Evolutionary conservation across 2,329 filamentous ascomycete genomes (phyloP).

Genomic region (Rutstroemia sp.): DNA sequence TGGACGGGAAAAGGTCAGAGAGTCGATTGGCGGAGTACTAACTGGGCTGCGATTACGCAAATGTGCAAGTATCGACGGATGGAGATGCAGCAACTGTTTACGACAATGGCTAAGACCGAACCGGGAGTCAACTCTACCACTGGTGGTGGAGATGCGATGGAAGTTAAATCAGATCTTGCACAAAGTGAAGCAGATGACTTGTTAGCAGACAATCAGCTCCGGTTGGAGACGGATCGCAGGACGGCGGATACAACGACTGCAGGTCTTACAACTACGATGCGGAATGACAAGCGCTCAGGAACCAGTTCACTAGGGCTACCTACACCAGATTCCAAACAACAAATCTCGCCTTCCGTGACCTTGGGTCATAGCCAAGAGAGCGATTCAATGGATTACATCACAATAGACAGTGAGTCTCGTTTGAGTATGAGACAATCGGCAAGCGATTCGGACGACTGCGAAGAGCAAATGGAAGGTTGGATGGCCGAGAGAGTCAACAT

Average conservation of each 20-base stretch:
- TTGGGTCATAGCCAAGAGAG: no score
- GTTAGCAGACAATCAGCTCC: neutral
- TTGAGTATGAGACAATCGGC: no score
- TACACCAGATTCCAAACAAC: no score
- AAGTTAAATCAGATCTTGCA: neutral
- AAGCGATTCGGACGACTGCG: no score
- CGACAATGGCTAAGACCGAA: neutral
- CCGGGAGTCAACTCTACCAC: neutral
- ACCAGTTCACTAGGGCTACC: no score
- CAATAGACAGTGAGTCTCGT: no score
- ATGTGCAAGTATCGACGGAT: neutral
- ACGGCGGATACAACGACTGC: neutral
- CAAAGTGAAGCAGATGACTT: neutral
- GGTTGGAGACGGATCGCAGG: neutral
- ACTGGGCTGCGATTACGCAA: constrained; percentile 3
- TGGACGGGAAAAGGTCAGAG: neutral
- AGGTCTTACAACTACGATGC: neutral
- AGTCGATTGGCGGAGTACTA: constrained; percentile 3
- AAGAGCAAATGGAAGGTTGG: no score
- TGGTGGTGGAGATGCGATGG: neutral
- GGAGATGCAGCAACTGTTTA: neutral
- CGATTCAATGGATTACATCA: no score
- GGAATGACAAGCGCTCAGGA: no score
- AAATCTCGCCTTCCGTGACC: no score
- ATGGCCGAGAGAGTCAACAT: no score